Percentiles rank a stretch among this genome's conserved stretches.
Conservation (phyloP, 2,329 filamentous ascomycete genomes). For the Colletotrichum plurivorum region DNA sequence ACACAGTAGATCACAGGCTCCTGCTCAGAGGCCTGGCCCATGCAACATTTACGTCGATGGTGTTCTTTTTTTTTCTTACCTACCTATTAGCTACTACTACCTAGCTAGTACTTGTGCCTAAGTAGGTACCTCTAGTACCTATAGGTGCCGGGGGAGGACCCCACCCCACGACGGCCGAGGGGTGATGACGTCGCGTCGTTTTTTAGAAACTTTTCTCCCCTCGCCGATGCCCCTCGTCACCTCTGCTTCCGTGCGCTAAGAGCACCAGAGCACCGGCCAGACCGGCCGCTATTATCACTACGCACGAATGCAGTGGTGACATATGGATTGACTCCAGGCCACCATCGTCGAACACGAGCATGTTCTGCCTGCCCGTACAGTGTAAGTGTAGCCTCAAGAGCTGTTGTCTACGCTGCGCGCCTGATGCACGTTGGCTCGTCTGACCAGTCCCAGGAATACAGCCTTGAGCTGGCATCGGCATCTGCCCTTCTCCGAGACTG, state of each 20-base stretch:
- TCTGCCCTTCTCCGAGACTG: conserved; percentile 25
- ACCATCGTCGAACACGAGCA: not conserved
- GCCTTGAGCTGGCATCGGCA: conserved; percentile 5
- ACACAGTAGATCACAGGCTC: conserved; percentile 14
- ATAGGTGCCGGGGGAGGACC: conserved; percentile 2
- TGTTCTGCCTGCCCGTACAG: too few relatives aligned
- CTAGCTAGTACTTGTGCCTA: not conserved
- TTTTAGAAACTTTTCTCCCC: conserved; percentile 9
- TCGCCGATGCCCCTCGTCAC: conserved; percentile 13
- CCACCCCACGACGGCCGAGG: conserved; percentile 33
- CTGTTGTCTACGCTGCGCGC: too few relatives aligned
- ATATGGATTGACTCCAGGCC: not conserved
- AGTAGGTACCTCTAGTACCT: too few relatives aligned
- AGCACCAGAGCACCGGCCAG: not conserved
- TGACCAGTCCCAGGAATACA: conserved; percentile 3
- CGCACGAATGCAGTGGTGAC: conserved; percentile 3
- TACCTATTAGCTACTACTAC: not conserved
- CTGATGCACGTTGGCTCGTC: not conserved
- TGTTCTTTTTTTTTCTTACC: conserved; percentile 3
- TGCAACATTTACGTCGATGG: conserved; percentile 37
- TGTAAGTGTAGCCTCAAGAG: not conserved
- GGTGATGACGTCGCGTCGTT: conserved; percentile 36
- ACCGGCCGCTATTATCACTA: not conserved
- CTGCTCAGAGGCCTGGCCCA: conserved; percentile 19
- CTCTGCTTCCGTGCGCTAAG: conserved; percentile 2